Evolutionary conservation across 768 basidiomycete genomes (phyloP).

Genomic region (Phaffia australis): DNA sequence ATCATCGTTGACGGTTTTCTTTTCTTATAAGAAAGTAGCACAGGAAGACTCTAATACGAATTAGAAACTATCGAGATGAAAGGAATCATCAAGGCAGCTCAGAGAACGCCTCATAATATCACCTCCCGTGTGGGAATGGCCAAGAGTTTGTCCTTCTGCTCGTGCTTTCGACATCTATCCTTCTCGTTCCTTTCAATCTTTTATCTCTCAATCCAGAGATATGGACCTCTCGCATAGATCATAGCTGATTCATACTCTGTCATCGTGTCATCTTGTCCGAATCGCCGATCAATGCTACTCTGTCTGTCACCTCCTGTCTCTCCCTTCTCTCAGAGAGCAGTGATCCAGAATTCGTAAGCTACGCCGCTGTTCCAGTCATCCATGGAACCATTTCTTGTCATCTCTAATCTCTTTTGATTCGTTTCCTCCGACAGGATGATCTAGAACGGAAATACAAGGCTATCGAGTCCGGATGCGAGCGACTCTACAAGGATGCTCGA

Average conservation of each 20-base stretch:
- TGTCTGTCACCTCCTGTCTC: neutral
- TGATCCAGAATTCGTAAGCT: conserved; percentile 14
- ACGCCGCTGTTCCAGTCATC: neutral
- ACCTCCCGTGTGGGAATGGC: conserved; percentile 79
- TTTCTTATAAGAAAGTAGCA: too few relatives aligned
- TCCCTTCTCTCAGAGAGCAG: conserved; percentile 2
- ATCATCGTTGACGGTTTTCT: too few relatives aligned
- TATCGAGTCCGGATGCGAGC: conserved; percentile 72
- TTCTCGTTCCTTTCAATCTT: conserved; percentile 18
- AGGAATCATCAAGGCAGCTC: conserved; percentile 13
- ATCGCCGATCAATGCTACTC: too few relatives aligned
- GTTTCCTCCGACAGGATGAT: conserved; percentile 8
- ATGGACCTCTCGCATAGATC: too few relatives aligned
- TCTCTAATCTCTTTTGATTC: neutral
- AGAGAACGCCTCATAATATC: conserved; percentile 80
- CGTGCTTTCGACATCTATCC: neutral
- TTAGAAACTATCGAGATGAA: conserved; percentile 1
- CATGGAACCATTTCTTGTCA: neutral
- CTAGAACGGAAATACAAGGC: conserved; percentile 57
- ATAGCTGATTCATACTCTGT: too few relatives aligned
- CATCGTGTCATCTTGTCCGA: too few relatives aligned
- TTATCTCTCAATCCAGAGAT: too few relatives aligned
- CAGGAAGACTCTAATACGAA: too few relatives aligned
- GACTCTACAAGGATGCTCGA: conserved; percentile 83
- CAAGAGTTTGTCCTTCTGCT: conserved; percentile 56